These are phyloP conservation scores for Niebla homalea DNA, from an alignment of 495 filamentous ascomycete genomes.

Conservation along the genomic window DNA sequence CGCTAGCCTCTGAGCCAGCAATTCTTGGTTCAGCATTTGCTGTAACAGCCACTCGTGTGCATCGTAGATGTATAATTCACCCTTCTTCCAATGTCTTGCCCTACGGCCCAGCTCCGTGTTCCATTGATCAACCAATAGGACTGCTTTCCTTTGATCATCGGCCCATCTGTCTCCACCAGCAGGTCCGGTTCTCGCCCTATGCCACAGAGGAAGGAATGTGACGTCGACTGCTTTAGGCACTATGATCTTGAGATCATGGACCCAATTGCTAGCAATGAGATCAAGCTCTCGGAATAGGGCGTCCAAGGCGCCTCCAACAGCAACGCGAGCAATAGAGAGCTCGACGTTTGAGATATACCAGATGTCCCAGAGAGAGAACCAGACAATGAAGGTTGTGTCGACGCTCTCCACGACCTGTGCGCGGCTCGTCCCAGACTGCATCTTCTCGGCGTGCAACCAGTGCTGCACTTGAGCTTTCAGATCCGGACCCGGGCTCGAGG, in stretches of 20 bases:
- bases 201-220: conserved; percentile 37
- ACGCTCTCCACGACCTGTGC: conserved; percentile 5
- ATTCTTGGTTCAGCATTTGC: conserved; percentile 33
- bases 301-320: conserved; percentile 30
- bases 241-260: conserved; percentile 32
- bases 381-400: conserved; percentile 24
- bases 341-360: conserved; percentile 32
- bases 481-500: conserved; percentile 12
- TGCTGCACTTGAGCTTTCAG: conserved; percentile 30
- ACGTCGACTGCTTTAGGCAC: conserved; percentile 37
- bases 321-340: conserved; percentile 21
- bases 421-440: conserved; percentile 10
- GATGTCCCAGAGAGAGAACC: conserved; percentile 39
- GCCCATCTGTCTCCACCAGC: conserved; percentile 14
- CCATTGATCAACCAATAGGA: conserved; percentile 32
- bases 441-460: conserved; percentile 23
- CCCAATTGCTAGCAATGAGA: conserved; percentile 26
- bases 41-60: conserved; percentile 37
- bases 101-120: conserved; percentile 30
- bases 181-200: conserved; percentile 14
- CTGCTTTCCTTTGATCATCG: conserved; percentile 29
- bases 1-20: conserved; percentile 29
- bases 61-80: conserved; percentile 36
- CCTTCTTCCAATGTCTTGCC: conserved; percentile 28
- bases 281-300: conserved; percentile 33